phyloP scores from a whole-genome alignment of 768 basidiomycete genomes.

The Suillus variegatus region DNA sequence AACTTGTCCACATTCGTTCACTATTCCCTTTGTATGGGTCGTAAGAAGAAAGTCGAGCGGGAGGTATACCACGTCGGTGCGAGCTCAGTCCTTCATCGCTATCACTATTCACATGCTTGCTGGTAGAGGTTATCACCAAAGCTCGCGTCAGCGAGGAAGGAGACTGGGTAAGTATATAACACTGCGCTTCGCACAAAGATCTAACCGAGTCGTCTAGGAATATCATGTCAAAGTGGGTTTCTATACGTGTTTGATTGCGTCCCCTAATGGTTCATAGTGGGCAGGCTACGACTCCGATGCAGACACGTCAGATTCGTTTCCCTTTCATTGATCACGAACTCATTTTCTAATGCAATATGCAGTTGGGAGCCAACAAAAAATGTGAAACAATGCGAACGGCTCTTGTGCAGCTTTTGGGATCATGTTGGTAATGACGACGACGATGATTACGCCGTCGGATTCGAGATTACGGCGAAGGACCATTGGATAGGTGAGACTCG shows the following conservation, averaged over 20 bases:
- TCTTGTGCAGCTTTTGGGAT: conserved; percentile 65
- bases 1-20: background rate
- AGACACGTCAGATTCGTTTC: conserved; percentile 47
- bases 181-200: background rate
- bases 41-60: conserved; percentile 28
- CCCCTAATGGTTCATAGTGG: conserved; percentile 50
- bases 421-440: conserved; percentile 56
- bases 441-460: conserved; percentile 51
- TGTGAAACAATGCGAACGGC: conserved; percentile 54
- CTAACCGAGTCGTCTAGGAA: conserved; percentile 42
- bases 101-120: background rate
- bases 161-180: conserved; percentile 49
- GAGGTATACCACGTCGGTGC: conserved; percentile 53
- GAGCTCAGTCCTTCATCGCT: conserved; percentile 13
- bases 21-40: conserved; percentile 20
- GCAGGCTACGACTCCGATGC: conserved; percentile 56
- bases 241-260: background rate
- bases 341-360: background rate
- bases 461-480: conserved; percentile 41
- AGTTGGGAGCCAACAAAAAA: conserved; percentile 76
- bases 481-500: conserved; percentile 59
- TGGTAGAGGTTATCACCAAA: conserved; percentile 58
- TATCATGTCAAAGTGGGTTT: conserved; percentile 64
- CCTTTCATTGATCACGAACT: conserved; percentile 5
- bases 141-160: conserved; percentile 53